Percentiles rank a stretch among this genome's conserved stretches.
Evolutionary conservation across 768 basidiomycete genomes (phyloP).

Genomic region (Amanita polypyramis): DNA sequence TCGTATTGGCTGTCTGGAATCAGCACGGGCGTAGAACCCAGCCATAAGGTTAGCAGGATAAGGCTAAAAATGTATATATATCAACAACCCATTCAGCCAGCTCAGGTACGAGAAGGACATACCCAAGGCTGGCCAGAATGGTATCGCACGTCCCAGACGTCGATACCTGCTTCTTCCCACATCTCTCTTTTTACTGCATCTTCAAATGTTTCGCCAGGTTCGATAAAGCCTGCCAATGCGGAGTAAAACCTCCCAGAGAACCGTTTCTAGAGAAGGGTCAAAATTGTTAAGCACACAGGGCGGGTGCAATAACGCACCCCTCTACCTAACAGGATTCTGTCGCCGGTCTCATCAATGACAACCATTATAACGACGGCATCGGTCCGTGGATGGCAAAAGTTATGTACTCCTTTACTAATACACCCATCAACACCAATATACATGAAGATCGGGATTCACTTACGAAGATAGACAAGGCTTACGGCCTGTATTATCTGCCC

Average conservation of each 20-base stretch:
- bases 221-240: conserved; percentile 87
- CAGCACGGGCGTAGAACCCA: conserved; percentile 77
- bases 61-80: conserved; percentile 38
- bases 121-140: conserved; percentile 88
- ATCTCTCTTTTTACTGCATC: conserved; percentile 89
- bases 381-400: conserved; percentile 74
- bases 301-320: conserved; percentile 41
- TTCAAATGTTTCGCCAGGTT: conserved; percentile 91
- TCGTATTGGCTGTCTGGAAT: conserved; percentile 63
- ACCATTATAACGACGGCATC: conserved; percentile 91
- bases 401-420: conserved; percentile 72
- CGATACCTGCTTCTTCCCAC: conserved; percentile 94
- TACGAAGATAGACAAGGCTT: conserved; percentile 69
- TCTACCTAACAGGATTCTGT: conserved; percentile 80
- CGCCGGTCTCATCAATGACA: conserved; percentile 66
- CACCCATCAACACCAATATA: conserved; percentile 10
- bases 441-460: conserved; percentile 12
- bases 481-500: conserved; percentile 51
- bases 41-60: conserved; percentile 88
- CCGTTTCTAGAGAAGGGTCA: conserved; percentile 35
- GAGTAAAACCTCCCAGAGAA: conserved; percentile 73
- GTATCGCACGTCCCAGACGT: conserved; percentile 73
- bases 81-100: background rate
- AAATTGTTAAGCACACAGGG: background rate
- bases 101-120: conserved; percentile 13